phyloP scores from a whole-genome alignment of 768 basidiomycete genomes.

The Mycena sanguinolenta region DNA sequence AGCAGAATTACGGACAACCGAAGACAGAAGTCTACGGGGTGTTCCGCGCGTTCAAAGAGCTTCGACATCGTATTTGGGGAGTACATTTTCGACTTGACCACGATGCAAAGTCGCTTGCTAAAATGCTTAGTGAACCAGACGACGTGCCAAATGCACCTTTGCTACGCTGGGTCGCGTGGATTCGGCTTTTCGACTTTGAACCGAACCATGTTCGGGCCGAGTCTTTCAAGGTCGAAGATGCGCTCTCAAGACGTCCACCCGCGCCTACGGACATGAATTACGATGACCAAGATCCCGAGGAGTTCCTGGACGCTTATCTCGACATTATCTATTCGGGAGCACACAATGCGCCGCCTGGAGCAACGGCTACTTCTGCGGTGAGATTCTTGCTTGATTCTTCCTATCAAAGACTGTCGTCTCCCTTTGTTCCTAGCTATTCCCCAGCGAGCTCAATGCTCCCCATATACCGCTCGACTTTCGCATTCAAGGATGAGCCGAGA shows the following conservation, averaged over 20 bases:
- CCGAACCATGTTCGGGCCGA: slow-evolving; percentile 51
- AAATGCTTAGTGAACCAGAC: slow-evolving; percentile 54
- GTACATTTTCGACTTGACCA: slow-evolving; percentile 49
- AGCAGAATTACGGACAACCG: slow-evolving; percentile 51
- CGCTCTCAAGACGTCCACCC: slow-evolving; percentile 43
- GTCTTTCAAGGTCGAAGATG: slow-evolving; percentile 42
- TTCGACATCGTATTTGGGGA: slow-evolving; percentile 47
- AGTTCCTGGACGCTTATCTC: slow-evolving; percentile 44
- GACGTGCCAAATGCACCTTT: slow-evolving; percentile 50
- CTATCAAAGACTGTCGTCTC: not conserved
- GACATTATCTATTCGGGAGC: slow-evolving; percentile 6
- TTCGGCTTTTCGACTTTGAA: slow-evolving; percentile 52
- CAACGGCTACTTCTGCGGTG: not conserved
- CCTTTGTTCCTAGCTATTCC: not conserved
- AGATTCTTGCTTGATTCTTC: not conserved
- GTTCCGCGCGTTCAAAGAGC: slow-evolving; percentile 46
- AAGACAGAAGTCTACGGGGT: slow-evolving; percentile 56
- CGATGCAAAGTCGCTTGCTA: slow-evolving; percentile 50
- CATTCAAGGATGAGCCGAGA: not conserved
- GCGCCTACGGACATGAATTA: slow-evolving; percentile 19
- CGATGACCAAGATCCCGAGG: slow-evolving; percentile 44
- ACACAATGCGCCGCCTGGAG: not conserved
- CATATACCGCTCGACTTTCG: not conserved
- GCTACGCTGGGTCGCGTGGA: slow-evolving; percentile 53
- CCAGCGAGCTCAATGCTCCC: not conserved